Base-by-base conservation (phyloP, 805 yeast species). In the Yarrowia keelungensis region DNA sequence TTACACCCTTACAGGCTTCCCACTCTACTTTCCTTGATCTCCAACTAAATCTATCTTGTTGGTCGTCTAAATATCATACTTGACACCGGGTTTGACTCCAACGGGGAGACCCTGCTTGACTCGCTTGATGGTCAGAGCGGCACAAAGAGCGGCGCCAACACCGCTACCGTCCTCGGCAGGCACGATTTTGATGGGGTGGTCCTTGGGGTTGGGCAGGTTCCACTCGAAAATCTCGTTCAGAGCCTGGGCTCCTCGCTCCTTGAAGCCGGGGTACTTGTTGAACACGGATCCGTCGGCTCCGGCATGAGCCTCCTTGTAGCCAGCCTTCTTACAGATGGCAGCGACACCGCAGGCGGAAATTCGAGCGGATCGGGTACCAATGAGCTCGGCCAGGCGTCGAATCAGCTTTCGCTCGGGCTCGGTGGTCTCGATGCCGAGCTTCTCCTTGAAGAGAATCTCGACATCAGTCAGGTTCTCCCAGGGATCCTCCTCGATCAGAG, bases 161-260 rank as follows among this genome's bases (percentile, higher is more conserved):
- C 98, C 98, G 46, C 95, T 89, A 75, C 99, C 99, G 82, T 95
- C 99, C 82, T 94, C 97, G 72, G 99, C 98, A 69, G 96, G 90
- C 49, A 89, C 91, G 73, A 93, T 87, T 72, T 84, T 81, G 76
- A 95, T 88, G 72, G 98, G 98, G 79, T 92, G 92, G 70, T 87
- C 86, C 72, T 82, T 77, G 59, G 80, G 75, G 67, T 80, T 78
- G 62, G 78, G 77, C 71, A 76, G 79, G 46, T 80, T 77, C 97
- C 97, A 94, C 73, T 83, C 94, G 76, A 91, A 91, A 74, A 94
- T 92, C 77, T 92, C 98, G 79, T 88, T 87, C 77, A 94, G 85
- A 69, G 91, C 97, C 76, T 84, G 84, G 61, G 96, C 96, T 43
- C 97, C 97, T 77, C 97, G 86, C 76, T 88, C 89, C 79, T 89